Evolutionary conservation across 2,329 filamentous ascomycete genomes (phyloP).

Genomic region (Alternaria solani): DNA sequence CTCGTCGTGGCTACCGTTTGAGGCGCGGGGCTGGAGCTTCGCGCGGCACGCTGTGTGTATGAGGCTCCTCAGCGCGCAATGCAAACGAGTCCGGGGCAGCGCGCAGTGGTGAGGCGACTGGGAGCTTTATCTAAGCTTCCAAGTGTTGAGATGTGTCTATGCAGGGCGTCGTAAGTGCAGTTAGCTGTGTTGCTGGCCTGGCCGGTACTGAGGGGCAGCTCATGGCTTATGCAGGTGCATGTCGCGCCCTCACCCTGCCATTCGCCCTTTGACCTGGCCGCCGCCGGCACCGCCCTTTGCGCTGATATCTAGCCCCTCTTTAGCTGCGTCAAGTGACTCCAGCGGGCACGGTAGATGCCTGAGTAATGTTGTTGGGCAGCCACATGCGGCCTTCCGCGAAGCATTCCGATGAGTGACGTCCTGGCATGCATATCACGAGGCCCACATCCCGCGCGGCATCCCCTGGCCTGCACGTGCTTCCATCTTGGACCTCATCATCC

Average conservation of each 20-base stretch:
- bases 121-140: conserved; percentile 12
- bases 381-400: conserved; percentile 20
- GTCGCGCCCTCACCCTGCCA: conserved; percentile 6
- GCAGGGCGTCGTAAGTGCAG: conserved; percentile 18
- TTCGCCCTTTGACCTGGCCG: conserved; percentile 5
- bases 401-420: conserved; percentile 27
- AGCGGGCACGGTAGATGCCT: neutral
- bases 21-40: conserved; percentile 17
- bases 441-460: conserved; percentile 2
- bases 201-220: conserved; percentile 22
- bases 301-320: conserved; percentile 13
- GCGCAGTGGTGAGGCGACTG: neutral
- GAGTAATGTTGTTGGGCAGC: conserved; percentile 2
- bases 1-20: conserved; percentile 10
- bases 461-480: neutral
- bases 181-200: conserved; percentile 14
- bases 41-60: conserved; percentile 18
- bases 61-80: conserved; percentile 30
- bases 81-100: conserved; percentile 7
- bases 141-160: conserved; percentile 29
- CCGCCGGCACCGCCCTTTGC: conserved; percentile 16
- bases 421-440: conserved; percentile 6
- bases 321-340: conserved; percentile 9
- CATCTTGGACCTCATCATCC: neutral
- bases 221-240: conserved; percentile 29